Evolutionary conservation across 805 yeast species (phyloP), one percentile per base, ranked within the genome.

Genomic region (Myxozyma nipponensis): DNA sequence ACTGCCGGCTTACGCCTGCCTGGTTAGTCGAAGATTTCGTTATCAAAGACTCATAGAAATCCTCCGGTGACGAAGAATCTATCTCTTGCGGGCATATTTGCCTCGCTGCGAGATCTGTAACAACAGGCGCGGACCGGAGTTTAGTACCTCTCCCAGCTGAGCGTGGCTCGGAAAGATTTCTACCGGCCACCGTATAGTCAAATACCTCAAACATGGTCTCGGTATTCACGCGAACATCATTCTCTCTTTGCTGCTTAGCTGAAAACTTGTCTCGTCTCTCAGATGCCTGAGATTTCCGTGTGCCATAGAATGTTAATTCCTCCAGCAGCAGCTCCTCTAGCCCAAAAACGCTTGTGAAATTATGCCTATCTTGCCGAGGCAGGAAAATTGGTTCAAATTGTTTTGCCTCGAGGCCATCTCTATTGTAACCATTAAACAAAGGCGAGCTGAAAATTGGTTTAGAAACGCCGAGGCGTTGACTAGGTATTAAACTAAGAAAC

Each of bases 391-490:
- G 58, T 15, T 42, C 25, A 37, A 25, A 45, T 10, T 19, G 26
- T 19, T 43, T 44, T 17, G 35, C 40, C 36, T 52, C 57, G 10
- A 54, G 57, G 2, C 47, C 50, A 6, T 22, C 39, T 15, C 37
- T 39, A n/a, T 52, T 46, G 34, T 38, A 54, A 1, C 73, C 80
- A 63, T 95, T 88, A 64, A 84, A 91, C 0, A 86, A 82, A 67
- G 91, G 97, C 1, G 64, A 59, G 68, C 77, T 85, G 37, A 93
- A 84, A 61, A 88, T 96, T 1, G 77, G 74, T 0, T 95, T 96
- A 48, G 77, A 74, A 2, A 63, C 53, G 1, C 98, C 98, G 17
- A 93, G 71, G 54, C 99, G 74, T 48, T 76, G 63, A 3, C 67
- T 63, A 0, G 90, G 90, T 57, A 86, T 81, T 46, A 79, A 69